Base-by-base conservation (phyloP, 2,329 filamentous ascomycete species). In the Calcarisporium arbuscula region DNA sequence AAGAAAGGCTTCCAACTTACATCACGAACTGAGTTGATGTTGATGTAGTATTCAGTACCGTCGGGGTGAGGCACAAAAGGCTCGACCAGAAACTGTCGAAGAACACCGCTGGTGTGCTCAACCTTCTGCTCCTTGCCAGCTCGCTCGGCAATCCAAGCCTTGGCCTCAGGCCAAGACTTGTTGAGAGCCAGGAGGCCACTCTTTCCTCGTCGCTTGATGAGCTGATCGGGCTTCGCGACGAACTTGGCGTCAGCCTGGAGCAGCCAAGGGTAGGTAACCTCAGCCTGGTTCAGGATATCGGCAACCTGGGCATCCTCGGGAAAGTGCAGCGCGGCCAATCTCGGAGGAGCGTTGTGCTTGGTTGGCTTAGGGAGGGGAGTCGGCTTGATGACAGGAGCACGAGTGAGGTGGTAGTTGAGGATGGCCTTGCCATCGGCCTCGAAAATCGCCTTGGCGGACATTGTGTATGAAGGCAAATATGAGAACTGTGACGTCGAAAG, bases 371-470 rank as follows among this genome's bases (percentile, higher is more conserved):
- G 86, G 38, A 96, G 87, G 68, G 92, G 88, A 58, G 88, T 90
- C 51, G 90, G 85, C 84, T 95, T 96, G 80, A 98, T 95, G 65
- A 94, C 84, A 49, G 88, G 82, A 52, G 92, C 87, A 62, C 92
- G 85, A 55, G 92, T 96, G 69, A 98, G 88, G 77, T 96, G 92
- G 79, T 96, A 98, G 85, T 95, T 96, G 79, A 98, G 79, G 74
- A 98, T 96, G 78, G 92, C 92, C 85, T 98, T 98, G 80, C 92
- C 92, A 74, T 98, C 92, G 76, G 90, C 90, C 77, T 98, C 92
- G 76, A 85, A 71, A 62, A 98, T 96, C 51, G 90, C 85, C 74
- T 98, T 98, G 67, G 92, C 63, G 50, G 63, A 67, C 63, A 67
- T 67, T 52, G 41, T 60, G 55, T 46, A 46, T 47, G 49, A 48